These are phyloP conservation scores for Raffaelea ambrosiae DNA, from an alignment of 2,329 filamentous ascomycete genomes.

Conservation along the genomic window DNA sequence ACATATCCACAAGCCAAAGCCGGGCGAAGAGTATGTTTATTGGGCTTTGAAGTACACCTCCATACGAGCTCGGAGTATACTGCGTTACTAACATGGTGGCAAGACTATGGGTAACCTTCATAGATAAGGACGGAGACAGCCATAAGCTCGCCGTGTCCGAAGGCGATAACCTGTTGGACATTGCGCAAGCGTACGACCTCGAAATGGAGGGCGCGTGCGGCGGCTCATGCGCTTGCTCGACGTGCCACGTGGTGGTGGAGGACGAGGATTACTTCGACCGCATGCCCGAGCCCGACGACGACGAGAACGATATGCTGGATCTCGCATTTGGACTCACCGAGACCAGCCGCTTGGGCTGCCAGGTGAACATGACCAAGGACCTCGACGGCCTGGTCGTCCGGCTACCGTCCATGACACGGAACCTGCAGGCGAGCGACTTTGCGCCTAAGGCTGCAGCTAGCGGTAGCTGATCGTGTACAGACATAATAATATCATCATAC, in stretches of 20 bases:
- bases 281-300: conserved; percentile 69
- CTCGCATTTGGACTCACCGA: conserved; percentile 84
- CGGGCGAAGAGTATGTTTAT: conserved; percentile 70
- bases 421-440: conserved; percentile 93
- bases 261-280: conserved; percentile 66
- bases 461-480: neutral
- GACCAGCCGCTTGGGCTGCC: conserved; percentile 75
- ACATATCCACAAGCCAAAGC: conserved; percentile 74
- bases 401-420: conserved; percentile 88
- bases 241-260: conserved; percentile 80
- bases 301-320: conserved; percentile 87
- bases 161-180: conserved; percentile 90
- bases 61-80: too few species aligned
- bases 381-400: conserved; percentile 79
- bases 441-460: conserved; percentile 20
- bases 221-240: conserved; percentile 87
- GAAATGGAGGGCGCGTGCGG: conserved; percentile 99
- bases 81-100: too few species aligned
- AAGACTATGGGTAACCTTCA: conserved; percentile 81
- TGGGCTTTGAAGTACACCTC: neutral
- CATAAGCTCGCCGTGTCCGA: conserved; percentile 71
- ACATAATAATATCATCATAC: too few species aligned
- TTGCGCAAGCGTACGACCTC: conserved; percentile 87
- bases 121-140: conserved; percentile 78
- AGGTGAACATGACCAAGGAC: conserved; percentile 86